Evolutionary conservation across 2,329 filamentous ascomycete genomes (phyloP).

Genomic region (Triangularia verruculosa): DNA sequence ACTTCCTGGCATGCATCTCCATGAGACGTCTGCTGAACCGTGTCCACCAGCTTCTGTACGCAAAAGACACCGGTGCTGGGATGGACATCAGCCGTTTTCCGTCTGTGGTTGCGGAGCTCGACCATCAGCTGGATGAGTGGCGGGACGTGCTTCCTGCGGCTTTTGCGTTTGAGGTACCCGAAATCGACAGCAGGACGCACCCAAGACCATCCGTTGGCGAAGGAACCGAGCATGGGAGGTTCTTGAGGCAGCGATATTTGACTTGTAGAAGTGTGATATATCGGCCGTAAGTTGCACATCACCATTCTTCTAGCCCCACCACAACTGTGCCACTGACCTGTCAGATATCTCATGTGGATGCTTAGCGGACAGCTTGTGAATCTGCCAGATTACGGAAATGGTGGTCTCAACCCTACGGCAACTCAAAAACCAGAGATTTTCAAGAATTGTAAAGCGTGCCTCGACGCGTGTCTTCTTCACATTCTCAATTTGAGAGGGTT

Average conservation of each 20-base stretch:
- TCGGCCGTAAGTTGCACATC: conserved; percentile 36
- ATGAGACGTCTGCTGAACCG: conserved; percentile 48
- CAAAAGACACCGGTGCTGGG: conserved; percentile 42
- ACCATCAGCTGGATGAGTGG: conserved; percentile 50
- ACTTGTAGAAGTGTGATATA: conserved; percentile 53
- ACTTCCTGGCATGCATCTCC: conserved; percentile 53
- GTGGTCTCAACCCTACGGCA: neutral
- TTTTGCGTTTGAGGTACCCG: conserved; percentile 41
- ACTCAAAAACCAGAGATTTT: conserved; percentile 33
- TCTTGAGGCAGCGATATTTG: conserved; percentile 49
- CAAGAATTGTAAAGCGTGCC: conserved; percentile 42
- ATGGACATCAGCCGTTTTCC: conserved; percentile 46
- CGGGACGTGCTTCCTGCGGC: conserved; percentile 43
- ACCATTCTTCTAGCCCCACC: neutral
- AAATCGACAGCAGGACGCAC: conserved; percentile 26
- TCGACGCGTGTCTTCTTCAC: conserved; percentile 48
- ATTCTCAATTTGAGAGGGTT: conserved; percentile 47
- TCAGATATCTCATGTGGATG: conserved; percentile 44
- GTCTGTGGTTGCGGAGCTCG: conserved; percentile 45
- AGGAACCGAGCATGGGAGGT: conserved; percentile 41
- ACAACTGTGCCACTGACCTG: neutral
- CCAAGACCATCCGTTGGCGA: conserved; percentile 25
- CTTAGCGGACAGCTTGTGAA: conserved; percentile 35
- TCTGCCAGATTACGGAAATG: conserved; percentile 7
- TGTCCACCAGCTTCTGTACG: conserved; percentile 49